phyloP scores from a whole-genome alignment of 768 basidiomycete genomes.

The Tephrocybe sp. region DNA sequence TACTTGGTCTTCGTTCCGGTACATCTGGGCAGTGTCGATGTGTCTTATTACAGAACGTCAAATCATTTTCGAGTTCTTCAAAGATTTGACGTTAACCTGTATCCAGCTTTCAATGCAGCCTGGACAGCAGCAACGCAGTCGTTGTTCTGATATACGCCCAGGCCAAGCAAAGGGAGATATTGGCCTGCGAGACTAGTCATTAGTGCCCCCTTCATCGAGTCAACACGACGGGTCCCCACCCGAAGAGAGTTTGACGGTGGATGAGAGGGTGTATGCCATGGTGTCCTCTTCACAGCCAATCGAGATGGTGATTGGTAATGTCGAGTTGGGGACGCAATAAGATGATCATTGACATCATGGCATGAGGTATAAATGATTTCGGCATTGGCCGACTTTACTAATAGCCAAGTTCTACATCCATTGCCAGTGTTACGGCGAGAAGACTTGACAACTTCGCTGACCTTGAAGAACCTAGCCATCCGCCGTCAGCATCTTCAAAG shows the following conservation, averaged over 20 bases:
- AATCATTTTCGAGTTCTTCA: no score
- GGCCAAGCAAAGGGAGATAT: constrained; percentile 63
- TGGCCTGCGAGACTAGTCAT: constrained; percentile 33
- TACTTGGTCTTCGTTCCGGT: constrained; percentile 62
- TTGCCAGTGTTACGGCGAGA: no score
- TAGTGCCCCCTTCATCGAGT: neutral
- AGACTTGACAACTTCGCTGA: no score
- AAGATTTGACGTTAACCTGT: constrained; percentile 37
- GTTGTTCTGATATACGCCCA: constrained; percentile 70
- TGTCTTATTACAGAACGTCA: constrained; percentile 43
- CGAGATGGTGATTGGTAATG: no score
- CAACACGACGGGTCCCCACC: neutral
- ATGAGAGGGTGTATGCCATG: neutral
- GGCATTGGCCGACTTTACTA: no score
- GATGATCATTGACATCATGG: no score
- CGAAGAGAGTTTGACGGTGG: constrained; percentile 14
- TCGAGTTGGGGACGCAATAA: no score
- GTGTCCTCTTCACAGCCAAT: no score
- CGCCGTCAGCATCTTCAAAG: no score
- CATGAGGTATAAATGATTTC: no score
- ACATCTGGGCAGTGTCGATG: constrained; percentile 70
- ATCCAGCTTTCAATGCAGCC: constrained; percentile 64
- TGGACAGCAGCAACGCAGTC: constrained; percentile 51
- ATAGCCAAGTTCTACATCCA: no score
- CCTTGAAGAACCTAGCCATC: no score